A percentile compares a stretch with the other conserved stretches of the same genome.
phyloP scores from a whole-genome alignment of 2,329 filamentous ascomycete species.

The Dothidotthia symphoricarpi region DNA sequence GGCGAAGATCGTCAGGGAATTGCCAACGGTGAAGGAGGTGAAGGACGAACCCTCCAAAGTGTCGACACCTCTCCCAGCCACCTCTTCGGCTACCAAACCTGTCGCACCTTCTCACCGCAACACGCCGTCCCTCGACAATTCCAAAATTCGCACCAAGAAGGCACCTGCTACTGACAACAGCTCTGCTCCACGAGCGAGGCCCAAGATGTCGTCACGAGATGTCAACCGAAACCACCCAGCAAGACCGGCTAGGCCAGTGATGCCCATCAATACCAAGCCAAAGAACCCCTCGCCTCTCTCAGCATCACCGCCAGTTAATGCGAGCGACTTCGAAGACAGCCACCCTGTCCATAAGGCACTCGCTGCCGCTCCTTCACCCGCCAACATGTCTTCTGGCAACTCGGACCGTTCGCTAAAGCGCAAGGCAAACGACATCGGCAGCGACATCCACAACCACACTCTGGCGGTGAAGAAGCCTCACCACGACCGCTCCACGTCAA shows the following conservation, averaged over 20 bases:
- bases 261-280: conserved; percentile 51
- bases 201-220: conserved; percentile 30
- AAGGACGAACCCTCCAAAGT: conserved; percentile 24
- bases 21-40: conserved; percentile 23
- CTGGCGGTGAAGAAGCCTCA: conserved; percentile 36
- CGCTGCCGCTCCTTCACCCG: conserved; percentile 35
- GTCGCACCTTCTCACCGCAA: conserved; percentile 20
- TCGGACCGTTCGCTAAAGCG: conserved; percentile 40
- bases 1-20: conserved; percentile 23
- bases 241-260: conserved; percentile 29
- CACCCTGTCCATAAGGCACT: conserved; percentile 42
- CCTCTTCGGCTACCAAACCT: conserved; percentile 18
- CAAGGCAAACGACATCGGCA: conserved; percentile 44
- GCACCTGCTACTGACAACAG: conserved; percentile 18
- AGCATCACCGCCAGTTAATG: conserved; percentile 60
- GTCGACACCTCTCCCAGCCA: conserved; percentile 15
- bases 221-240: conserved; percentile 19
- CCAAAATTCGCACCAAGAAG: conserved; percentile 34
- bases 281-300: conserved; percentile 62
- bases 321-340: conserved; percentile 56
- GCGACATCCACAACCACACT: conserved; percentile 39
- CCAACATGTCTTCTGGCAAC: conserved; percentile 32
- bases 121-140: conserved; percentile 20
- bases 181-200: conserved; percentile 30
- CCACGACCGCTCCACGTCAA: conserved; percentile 28